phyloP scores from a whole-genome alignment of 495 filamentous ascomycete species.

The Lasiosphaeria hispida region DNA sequence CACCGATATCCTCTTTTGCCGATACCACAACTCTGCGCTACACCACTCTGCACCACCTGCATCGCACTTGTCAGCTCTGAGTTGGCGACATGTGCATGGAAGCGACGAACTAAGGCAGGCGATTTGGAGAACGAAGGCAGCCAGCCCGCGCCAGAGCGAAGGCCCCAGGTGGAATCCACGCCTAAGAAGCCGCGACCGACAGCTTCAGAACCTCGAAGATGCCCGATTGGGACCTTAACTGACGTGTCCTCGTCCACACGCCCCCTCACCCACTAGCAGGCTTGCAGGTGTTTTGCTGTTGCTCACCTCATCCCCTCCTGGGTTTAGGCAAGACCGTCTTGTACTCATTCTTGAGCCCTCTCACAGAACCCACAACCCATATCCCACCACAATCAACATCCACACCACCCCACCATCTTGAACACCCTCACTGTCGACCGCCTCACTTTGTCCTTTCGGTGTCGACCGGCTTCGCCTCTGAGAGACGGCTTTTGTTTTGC shows the following conservation, averaged over 20 bases:
- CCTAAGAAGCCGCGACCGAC: constrained; percentile 14
- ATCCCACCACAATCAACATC: not conserved
- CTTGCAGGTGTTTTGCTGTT: not conserved
- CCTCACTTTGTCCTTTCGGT: constrained; percentile 4
- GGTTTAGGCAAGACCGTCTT: not conserved
- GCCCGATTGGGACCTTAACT: constrained; percentile 24
- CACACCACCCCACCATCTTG: not conserved
- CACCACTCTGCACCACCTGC: not conserved
- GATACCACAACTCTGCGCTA: constrained; percentile 6
- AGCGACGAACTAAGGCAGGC: constrained; percentile 16
- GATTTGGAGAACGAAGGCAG: not conserved
- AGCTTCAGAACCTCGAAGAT: constrained; percentile 18
- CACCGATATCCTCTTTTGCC: constrained; percentile 10
- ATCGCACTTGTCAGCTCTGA: constrained; percentile 3
- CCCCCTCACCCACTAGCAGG: not conserved
- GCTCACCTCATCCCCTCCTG: too few species aligned
- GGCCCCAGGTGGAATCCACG: not conserved
- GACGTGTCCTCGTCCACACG: constrained; percentile 22
- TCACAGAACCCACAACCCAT: not conserved
- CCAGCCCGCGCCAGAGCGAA: not conserved
- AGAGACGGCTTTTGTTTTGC: not conserved
- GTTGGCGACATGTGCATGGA: constrained; percentile 17
- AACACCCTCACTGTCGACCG: not conserved
- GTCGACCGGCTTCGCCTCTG: constrained; percentile 25
- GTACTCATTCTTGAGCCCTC: not conserved